Percentiles rank a stretch among this genome's conserved stretches.
Evolutionary conservation across 306 rosid species (phyloP).

Genomic region (Castanea mollissima): DNA sequence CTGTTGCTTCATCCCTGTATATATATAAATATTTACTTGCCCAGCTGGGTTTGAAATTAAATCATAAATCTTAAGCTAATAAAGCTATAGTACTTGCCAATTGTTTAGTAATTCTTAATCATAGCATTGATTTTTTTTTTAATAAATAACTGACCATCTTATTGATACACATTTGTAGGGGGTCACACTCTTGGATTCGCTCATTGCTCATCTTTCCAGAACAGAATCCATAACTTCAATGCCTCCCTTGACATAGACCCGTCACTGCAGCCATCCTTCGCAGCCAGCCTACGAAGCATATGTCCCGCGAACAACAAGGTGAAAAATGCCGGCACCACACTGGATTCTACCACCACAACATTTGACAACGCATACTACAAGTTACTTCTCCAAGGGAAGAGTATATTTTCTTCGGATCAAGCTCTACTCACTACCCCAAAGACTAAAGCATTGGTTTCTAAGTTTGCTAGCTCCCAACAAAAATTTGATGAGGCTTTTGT

Average conservation of each 20-base stretch:
- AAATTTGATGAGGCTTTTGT: slow-evolving; percentile 62
- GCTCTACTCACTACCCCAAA: slow-evolving; percentile 54
- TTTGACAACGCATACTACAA: slow-evolving; percentile 73
- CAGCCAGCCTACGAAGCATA: slow-evolving; percentile 33
- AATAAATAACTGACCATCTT: background rate
- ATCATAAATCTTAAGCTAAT: too few species aligned
- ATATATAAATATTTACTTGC: too few species aligned
- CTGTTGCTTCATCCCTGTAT: too few species aligned
- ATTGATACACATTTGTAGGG: slow-evolving; percentile 29
- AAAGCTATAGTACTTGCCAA: too few species aligned
- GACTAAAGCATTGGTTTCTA: slow-evolving; percentile 53
- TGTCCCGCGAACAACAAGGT: slow-evolving; percentile 56
- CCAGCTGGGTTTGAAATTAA: too few species aligned
- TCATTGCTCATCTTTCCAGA: slow-evolving; percentile 75
- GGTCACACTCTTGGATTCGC: slow-evolving; percentile 86
- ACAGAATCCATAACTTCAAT: slow-evolving; percentile 70
- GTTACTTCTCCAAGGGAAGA: slow-evolving; percentile 53
- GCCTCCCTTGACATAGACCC: slow-evolving; percentile 55
- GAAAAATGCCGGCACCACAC: slow-evolving; percentile 44
- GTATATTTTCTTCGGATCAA: slow-evolving; percentile 69
- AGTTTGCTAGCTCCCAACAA: slow-evolving; percentile 41
- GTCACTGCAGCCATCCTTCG: slow-evolving; percentile 49
- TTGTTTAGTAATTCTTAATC: background rate
- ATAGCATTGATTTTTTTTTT: too few species aligned
- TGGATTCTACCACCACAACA: slow-evolving; percentile 50